Evolutionary conservation across 2,329 filamentous ascomycete genomes (phyloP).

Genomic region (Diplodia corticola): DNA sequence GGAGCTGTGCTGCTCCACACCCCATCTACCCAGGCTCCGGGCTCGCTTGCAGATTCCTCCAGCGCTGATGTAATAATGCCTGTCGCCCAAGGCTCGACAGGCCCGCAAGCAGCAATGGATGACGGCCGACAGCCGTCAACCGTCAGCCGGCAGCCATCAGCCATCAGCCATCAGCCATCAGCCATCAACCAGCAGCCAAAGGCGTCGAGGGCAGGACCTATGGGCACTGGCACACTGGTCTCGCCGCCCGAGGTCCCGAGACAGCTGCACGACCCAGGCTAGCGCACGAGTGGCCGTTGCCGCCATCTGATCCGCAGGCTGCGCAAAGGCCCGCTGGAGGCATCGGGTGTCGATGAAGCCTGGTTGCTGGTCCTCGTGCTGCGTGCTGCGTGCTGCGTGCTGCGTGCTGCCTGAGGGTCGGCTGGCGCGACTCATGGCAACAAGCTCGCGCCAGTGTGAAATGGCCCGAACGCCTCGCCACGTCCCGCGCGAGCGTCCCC

Average conservation of each 20-base stretch:
- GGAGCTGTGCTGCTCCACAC: conserved; percentile 4
- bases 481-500: conserved; percentile 21
- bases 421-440: conserved; percentile 22
- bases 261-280: conserved; percentile 18
- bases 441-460: conserved; percentile 22
- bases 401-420: conserved; percentile 16
- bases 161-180: not conserved
- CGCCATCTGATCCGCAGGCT: conserved; percentile 7
- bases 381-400: conserved; percentile 18
- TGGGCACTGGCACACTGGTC: not conserved
- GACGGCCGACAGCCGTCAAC: no score
- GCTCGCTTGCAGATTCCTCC: conserved; percentile 4
- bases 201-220: not conserved
- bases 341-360: conserved; percentile 21
- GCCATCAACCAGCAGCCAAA: not conserved
- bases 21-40: conserved; percentile 4
- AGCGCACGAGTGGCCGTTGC: conserved; percentile 4
- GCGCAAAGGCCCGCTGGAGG: not conserved
- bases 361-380: conserved; percentile 22
- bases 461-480: conserved; percentile 24
- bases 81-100: not conserved
- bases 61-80: not conserved
- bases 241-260: conserved; percentile 11
- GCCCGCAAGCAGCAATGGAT: no score
- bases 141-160: not conserved